Evolutionary conservation across 2,329 filamentous ascomycete species (phyloP).

Genomic region (Sarocladiaceae sp.): DNA sequence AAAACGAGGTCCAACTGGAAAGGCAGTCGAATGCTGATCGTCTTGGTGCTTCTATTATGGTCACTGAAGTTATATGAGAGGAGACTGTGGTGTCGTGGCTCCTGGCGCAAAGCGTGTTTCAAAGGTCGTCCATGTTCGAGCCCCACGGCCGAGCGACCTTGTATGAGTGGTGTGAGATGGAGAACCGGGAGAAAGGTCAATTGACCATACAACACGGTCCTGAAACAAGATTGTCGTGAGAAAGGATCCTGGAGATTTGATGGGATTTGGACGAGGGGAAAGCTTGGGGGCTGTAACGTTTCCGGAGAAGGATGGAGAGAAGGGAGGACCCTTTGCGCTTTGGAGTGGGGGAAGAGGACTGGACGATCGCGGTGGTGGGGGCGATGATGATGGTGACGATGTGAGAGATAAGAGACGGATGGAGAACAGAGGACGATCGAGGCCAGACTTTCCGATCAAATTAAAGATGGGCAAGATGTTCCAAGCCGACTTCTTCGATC

Average conservation of each 20-base stretch:
- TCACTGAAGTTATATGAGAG: background rate
- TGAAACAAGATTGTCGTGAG: no score
- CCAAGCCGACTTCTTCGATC: no score
- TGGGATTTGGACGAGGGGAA: background rate
- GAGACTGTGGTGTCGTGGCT: background rate
- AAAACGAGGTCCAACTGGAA: no score
- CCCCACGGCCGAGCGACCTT: background rate
- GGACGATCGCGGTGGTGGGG: background rate
- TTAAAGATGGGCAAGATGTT: no score
- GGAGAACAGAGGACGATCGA: background rate
- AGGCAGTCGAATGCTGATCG: no score
- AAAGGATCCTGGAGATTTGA: no score
- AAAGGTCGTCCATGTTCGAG: slow-evolving; percentile 4
- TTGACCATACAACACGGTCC: no score
- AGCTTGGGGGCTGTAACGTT: slow-evolving; percentile 1
- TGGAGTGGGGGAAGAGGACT: background rate
- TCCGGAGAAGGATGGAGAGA: background rate
- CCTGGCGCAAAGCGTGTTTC: slow-evolving; percentile 8
- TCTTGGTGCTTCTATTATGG: no score
- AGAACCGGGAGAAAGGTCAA: background rate
- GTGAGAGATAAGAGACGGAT: background rate
- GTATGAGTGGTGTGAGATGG: background rate
- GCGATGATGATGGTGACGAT: slow-evolving; percentile 3
- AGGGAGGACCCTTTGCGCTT: background rate
- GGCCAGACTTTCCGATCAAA: background rate